A percentile compares a stretch with the other conserved stretches of the same genome.
These are phyloP conservation scores for Thelonectria blattea DNA, from an alignment of 2,329 filamentous ascomycete species.

Conservation along the genomic window DNA sequence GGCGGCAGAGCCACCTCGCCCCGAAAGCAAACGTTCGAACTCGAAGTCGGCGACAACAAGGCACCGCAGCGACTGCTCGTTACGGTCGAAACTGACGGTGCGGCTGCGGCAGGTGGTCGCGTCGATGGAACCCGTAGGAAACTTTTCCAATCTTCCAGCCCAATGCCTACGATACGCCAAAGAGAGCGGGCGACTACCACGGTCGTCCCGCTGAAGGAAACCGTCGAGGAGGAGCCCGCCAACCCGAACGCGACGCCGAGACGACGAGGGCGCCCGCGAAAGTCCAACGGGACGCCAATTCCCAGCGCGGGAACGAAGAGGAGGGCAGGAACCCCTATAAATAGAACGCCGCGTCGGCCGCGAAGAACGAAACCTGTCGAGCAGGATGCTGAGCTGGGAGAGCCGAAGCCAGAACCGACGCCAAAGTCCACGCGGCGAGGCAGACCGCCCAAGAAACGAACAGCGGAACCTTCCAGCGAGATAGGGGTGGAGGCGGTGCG, in stretches of 20 bases:
- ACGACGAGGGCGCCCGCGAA: conserved; percentile 54
- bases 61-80: conserved; percentile 60
- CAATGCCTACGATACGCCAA: conserved; percentile 45
- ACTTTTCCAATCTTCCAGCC: conserved; percentile 53
- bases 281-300: conserved; percentile 59
- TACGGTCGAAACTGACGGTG: conserved; percentile 59
- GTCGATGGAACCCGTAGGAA: conserved; percentile 45
- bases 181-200: conserved; percentile 53
- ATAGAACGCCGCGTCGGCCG: conserved; percentile 43
- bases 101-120: conserved; percentile 42
- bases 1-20: conserved; percentile 53
- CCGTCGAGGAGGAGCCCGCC: conserved; percentile 40
- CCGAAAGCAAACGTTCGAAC: conserved; percentile 62
- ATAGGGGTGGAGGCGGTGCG: conserved; percentile 26
- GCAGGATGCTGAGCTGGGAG: conserved; percentile 35
- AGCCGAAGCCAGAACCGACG: conserved; percentile 39
- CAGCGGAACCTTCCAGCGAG: conserved; percentile 38
- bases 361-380: conserved; percentile 41
- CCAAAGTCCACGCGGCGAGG: conserved; percentile 41
- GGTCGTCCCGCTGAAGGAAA: conserved; percentile 57
- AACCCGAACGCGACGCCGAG: conserved; percentile 48
- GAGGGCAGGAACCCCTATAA: conserved; percentile 53
- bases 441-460: conserved; percentile 39
- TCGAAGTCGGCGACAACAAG: conserved; percentile 58
- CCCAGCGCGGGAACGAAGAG: conserved; percentile 51